These are phyloP conservation scores for Bretschneidera sinensis DNA, from an alignment of 345 rosid genomes.

Conservation along the genomic window DNA sequence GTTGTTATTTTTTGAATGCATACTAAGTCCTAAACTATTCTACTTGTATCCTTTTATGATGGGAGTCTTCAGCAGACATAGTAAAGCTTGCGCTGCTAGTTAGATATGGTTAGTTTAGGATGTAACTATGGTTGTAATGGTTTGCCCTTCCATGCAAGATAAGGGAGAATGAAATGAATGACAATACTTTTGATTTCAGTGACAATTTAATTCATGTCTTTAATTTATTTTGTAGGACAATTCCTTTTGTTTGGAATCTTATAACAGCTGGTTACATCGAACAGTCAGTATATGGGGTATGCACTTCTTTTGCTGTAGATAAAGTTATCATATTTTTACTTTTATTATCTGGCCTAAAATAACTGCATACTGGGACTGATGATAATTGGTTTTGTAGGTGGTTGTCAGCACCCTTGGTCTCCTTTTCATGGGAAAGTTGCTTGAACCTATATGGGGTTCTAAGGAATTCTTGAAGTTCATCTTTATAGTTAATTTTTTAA, in stretches of 20 bases:
- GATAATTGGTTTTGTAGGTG: slow-evolving; percentile 37
- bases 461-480: slow-evolving; percentile 95
- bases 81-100: neutral
- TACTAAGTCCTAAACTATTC: too few species aligned
- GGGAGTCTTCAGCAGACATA: neutral
- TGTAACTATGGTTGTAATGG: neutral
- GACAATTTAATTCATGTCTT: too few species aligned
- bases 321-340: neutral
- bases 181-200: neutral
- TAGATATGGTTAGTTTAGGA: neutral
- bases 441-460: slow-evolving; percentile 96
- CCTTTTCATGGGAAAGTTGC: slow-evolving; percentile 85
- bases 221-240: slow-evolving; percentile 58
- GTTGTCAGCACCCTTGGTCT: slow-evolving; percentile 69
- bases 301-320: slow-evolving; percentile 11
- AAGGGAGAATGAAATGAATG: neutral
- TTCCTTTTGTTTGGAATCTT: slow-evolving; percentile 97
- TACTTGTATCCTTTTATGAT: neutral
- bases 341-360: slow-evolving; percentile 7
- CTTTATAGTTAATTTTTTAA: slow-evolving; percentile 71
- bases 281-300: slow-evolving; percentile 80
- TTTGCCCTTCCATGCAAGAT: neutral
- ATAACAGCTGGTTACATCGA: slow-evolving; percentile 88
- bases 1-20: too few species aligned
- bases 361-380: slow-evolving; percentile 12